Percentiles rank a stretch among this genome's conserved stretches.
phyloP scores from a whole-genome alignment of 2,329 filamentous ascomycete genomes.

The Ophiostoma sp. region DNA sequence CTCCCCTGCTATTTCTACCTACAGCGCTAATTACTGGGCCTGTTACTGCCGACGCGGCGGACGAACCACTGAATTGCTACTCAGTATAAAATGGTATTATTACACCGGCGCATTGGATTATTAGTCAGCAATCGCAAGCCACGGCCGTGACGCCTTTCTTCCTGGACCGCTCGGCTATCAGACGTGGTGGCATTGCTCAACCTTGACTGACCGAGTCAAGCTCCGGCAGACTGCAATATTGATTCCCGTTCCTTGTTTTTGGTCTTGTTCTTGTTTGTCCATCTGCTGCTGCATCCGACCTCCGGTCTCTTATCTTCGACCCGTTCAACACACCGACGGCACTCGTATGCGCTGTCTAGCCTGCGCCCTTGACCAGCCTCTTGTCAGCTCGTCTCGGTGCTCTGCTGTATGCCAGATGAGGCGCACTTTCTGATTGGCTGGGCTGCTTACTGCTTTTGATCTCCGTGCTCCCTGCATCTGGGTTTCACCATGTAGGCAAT shows the following conservation, averaged over 20 bases:
- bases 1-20: not conserved
- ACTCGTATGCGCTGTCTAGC: not conserved
- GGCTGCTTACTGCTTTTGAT: slow-evolving; percentile 4
- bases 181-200: slow-evolving; percentile 4
- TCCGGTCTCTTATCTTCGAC: too few species aligned
- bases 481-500: not conserved
- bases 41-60: not conserved
- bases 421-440: not conserved
- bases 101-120: not conserved
- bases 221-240: not conserved
- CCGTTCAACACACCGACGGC: not conserved
- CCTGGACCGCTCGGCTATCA: not conserved
- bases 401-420: not conserved
- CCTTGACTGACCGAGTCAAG: not conserved
- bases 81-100: too few species aligned
- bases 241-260: not conserved
- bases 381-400: not conserved
- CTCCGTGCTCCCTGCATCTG: not conserved
- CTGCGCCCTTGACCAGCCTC: not conserved
- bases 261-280: not conserved
- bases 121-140: not conserved
- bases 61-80: not conserved
- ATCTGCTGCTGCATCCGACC: not conserved
- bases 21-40: not conserved
- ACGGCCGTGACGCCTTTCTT: not conserved